These are phyloP conservation scores for Diaporthe sp. DNA, from an alignment of 2,329 filamentous ascomycete species.

Conservation along the genomic window DNA sequence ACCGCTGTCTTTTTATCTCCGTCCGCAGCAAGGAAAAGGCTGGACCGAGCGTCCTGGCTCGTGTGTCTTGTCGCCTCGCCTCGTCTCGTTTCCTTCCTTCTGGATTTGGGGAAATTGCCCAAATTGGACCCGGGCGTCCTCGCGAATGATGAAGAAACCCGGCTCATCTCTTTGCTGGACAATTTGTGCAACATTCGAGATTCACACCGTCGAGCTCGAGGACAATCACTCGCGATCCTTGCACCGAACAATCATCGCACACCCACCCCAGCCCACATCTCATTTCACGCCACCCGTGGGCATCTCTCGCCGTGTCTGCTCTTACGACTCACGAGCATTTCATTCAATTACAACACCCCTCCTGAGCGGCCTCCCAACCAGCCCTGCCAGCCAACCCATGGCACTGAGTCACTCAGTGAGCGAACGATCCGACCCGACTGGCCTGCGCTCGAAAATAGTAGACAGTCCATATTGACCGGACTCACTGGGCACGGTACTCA, in stretches of 20 bases:
- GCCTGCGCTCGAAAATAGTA: not conserved
- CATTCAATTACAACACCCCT: slow-evolving; percentile 13
- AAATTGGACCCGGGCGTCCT: slow-evolving; percentile 27
- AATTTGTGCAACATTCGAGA: slow-evolving; percentile 16
- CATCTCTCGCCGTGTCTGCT: not conserved
- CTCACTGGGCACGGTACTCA: slow-evolving; percentile 5
- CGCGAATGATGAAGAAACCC: slow-evolving; percentile 33
- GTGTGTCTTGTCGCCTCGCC: slow-evolving; percentile 16
- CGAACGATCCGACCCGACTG: not conserved
- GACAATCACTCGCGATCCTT: slow-evolving; percentile 23
- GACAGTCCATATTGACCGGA: not conserved
- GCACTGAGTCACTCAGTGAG: slow-evolving; percentile 9
- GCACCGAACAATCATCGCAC: slow-evolving; percentile 16
- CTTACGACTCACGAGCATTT: slow-evolving; percentile 2
- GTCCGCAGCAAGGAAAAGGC: slow-evolving; percentile 34
- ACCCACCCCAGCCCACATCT: slow-evolving; percentile 31
- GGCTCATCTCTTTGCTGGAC: slow-evolving; percentile 23
- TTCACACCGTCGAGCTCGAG: slow-evolving; percentile 16
- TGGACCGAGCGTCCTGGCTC: slow-evolving; percentile 36
- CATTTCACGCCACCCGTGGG: slow-evolving; percentile 26
- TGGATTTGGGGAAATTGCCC: slow-evolving; percentile 34
- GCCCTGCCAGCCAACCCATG: not conserved
- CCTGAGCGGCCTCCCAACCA: slow-evolving; percentile 28
- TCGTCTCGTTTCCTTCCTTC: slow-evolving; percentile 27
- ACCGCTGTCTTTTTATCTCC: slow-evolving; percentile 26